Evolutionary conservation across 768 basidiomycete genomes (phyloP), one percentile per base, ranked within the genome.

Genomic region (Mycena chlorophos): DNA sequence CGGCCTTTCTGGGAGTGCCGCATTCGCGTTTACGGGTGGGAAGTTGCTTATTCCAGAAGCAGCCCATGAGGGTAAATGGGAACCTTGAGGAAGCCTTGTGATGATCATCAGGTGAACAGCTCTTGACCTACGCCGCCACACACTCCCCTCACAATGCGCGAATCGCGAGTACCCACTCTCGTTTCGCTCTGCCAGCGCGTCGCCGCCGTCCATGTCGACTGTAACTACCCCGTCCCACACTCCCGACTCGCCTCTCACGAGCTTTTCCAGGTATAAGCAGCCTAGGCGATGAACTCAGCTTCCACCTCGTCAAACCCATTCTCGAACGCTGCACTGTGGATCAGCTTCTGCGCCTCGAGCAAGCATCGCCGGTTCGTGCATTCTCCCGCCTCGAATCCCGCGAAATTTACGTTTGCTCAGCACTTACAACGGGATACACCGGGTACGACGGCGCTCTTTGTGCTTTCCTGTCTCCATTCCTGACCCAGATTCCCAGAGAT

Each of bases 101-200:
- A n/a, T n/a, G n/a, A n/a, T n/a, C n/a, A n/a, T n/a, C n/a, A n/a
- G n/a, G n/a, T n/a, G n/a, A n/a, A n/a, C n/a, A n/a, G n/a, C n/a
- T n/a, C n/a, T n/a, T n/a, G n/a, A n/a, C n/a, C n/a, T n/a, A n/a
- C n/a, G n/a, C n/a, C n/a, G n/a, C n/a, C n/a, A n/a, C n/a, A n/a
- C n/a, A n/a, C 40, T 42, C 40, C 22, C 22, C 40, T 16, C 40
- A 26, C 62, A 6, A 42, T 53, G 19, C 49, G 60, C 26, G 60
- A 62, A 54, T 71, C 76, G 52, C 78, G 79, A 23, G 69, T 91
- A 22, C 87, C 83, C 22, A 77, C 83, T 29, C 80, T 92, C 29
- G 85, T 87, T 1, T 73, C 80, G 37, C 79, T 82, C 47, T 92
- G 90, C 62, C 89, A 91, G 68, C 80, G 87, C 68, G 88, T 86